Evolutionary conservation across 2,329 filamentous ascomycete genomes (phyloP), one percentile per base, ranked within the genome.

Genomic region (Arthrobotrys entomopaga): DNA sequence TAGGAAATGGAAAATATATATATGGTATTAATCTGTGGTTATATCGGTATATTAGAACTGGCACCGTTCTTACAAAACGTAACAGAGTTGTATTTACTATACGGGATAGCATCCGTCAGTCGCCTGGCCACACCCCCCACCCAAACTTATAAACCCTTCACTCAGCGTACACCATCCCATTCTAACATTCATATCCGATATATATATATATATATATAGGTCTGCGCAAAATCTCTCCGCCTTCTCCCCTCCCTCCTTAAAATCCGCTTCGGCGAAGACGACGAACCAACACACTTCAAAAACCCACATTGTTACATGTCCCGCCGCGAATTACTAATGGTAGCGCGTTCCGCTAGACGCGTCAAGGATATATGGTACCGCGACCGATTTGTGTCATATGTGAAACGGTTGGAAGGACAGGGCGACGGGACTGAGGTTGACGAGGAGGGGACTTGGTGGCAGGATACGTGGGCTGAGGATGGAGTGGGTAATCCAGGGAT

Each of bases 401-500:
- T 73, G 13, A 60, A 54, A n/a, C 46, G 60, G 16, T 16, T 59
- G 1, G 59, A 19, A 6, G 40, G 22, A 2, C 38, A 60, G 43
- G 19, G 16, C 5, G 60, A 48, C 22, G 59, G 50, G n/a, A 40
- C 29, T 1, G 60, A 65, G n/a, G 53, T 60, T 13, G 46, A 64
- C 40, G 59, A 59, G n/a, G 53, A 58, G 26, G 26, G 26, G 7
- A 54, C 53, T 11, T 56, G 49, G 42, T 73, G 69, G 69, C 42
- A 20, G 56, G 69, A 73, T 65, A 73, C 69, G 16, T 73, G 69
- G 69, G 69, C 69, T n/a, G 29, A 34, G 3, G 57, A 73, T 38
- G 61, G 61, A 26, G 24, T 73, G 26, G 61, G 69, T 13, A 66
- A 56, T 19, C 42, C 19, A 22, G 34, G 43, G 29, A 38, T 69